A percentile compares a stretch with the other conserved stretches of the same genome.
Conservation (phyloP, 148 eudicot species). For the Rhododendron ferrugineum region DNA sequence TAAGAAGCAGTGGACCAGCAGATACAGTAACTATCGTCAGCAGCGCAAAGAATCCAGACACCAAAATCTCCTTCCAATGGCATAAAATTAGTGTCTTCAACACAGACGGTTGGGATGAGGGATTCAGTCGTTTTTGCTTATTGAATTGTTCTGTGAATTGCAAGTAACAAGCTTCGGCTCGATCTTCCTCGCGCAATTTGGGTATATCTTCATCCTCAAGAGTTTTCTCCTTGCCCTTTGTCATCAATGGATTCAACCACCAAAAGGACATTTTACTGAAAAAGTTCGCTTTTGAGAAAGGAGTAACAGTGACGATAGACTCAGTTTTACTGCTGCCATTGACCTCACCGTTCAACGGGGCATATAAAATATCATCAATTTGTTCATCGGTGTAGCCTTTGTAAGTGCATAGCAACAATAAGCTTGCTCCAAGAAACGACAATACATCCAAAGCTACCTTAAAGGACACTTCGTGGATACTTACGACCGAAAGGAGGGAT, state of each 20-base stretch:
- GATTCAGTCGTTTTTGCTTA: conserved; percentile 32
- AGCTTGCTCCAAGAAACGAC: conserved; percentile 57
- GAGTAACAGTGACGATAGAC: conserved; percentile 26
- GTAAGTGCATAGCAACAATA: conserved; percentile 59
- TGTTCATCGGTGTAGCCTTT: conserved; percentile 40
- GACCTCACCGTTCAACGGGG: conserved; percentile 39
- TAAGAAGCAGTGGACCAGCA: conserved; percentile 83
- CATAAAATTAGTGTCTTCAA: conserved; percentile 56
- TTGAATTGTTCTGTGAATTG: conserved; percentile 35
- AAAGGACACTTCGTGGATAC: conserved; percentile 26
- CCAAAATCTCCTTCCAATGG: conserved; percentile 57
- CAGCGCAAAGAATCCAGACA: conserved; percentile 78
- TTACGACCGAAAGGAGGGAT: conserved; percentile 32
- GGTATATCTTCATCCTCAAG: conserved; percentile 76
- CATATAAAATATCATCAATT: conserved; percentile 32
- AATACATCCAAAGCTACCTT: conserved; percentile 49
- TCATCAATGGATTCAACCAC: conserved; percentile 90
- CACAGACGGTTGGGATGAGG: conserved; percentile 45
- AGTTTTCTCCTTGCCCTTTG: conserved; percentile 58
- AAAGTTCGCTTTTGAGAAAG: conserved; percentile 51
- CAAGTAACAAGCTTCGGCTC: conserved; percentile 62
- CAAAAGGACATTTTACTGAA: conserved; percentile 61
- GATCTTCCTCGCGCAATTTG: conserved; percentile 43
- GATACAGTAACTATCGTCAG: conserved; percentile 60
- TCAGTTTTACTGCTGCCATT: conserved; percentile 23